These are phyloP conservation scores for Phaeolepiota aurea DNA, from an alignment of 768 basidiomycete genomes.

Conservation along the genomic window DNA sequence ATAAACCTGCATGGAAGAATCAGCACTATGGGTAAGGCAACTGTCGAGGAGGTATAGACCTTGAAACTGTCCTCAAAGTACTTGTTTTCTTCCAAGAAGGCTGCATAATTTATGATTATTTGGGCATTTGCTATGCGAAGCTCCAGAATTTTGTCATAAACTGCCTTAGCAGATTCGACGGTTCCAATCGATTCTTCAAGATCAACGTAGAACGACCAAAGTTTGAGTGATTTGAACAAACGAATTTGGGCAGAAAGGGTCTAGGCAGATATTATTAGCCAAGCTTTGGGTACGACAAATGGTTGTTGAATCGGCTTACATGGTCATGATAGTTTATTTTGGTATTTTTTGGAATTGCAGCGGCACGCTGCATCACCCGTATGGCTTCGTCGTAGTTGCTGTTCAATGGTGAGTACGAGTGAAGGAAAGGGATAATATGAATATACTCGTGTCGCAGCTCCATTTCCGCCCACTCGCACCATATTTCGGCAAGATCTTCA, in stretches of 20 bases:
- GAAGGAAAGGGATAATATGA: too few relatives aligned
- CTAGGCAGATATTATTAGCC: too few relatives aligned
- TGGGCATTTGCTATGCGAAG: conserved; percentile 97
- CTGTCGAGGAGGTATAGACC: conserved; percentile 26
- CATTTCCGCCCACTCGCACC: conserved; percentile 99
- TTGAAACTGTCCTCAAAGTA: conserved; percentile 99
- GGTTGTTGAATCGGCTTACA: conserved; percentile 51
- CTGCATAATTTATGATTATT: conserved; percentile 93
- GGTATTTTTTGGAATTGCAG: conserved; percentile 81
- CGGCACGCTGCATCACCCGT: conserved; percentile 93
- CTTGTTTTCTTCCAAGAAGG: conserved; percentile 94
- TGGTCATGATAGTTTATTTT: conserved; percentile 95
- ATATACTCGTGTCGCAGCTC: conserved; percentile 86
- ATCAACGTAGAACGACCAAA: conserved; percentile 99
- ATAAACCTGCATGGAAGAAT: conserved; percentile 69
- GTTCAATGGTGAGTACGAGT: not conserved
- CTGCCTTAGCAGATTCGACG: conserved; percentile 82
- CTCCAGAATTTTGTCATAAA: conserved; percentile 95
- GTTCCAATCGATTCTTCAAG: conserved; percentile 95
- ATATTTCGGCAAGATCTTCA: conserved; percentile 95
- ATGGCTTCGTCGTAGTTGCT: conserved; percentile 97
- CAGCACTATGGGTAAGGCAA: conserved; percentile 7
- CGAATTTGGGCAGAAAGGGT: conserved; percentile 79
- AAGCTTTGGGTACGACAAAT: too few relatives aligned
- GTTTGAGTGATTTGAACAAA: conserved; percentile 94